phyloP scores from a whole-genome alignment of 805 yeast genomes.

The Metschnikowia lunata region DNA sequence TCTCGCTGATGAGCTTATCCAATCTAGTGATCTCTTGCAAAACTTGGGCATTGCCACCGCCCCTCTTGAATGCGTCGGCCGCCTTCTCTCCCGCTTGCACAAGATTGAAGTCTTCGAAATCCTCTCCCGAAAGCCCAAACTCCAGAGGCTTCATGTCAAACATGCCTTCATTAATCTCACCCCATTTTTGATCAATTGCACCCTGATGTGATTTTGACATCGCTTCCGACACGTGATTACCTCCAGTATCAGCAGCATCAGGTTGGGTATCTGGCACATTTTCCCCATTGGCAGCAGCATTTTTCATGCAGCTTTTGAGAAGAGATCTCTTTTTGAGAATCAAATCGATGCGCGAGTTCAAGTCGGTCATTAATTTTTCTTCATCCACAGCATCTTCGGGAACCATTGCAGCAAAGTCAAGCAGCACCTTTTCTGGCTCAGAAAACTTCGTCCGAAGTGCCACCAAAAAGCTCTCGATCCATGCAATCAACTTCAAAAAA shows the following conservation, averaged over 20 bases:
- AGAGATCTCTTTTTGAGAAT: constrained; percentile 35
- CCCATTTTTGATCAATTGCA: constrained; percentile 41
- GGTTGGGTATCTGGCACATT: not conserved
- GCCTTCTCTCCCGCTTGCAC: constrained; percentile 8
- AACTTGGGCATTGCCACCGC: constrained; percentile 6
- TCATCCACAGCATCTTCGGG: constrained; percentile 25
- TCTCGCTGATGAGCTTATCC: constrained; percentile 7
- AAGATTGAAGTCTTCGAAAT: constrained; percentile 42
- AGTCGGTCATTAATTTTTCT: constrained; percentile 32
- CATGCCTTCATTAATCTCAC: constrained; percentile 34
- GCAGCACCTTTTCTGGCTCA: constrained; percentile 32
- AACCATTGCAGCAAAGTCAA: constrained; percentile 37
- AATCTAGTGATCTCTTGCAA: constrained; percentile 13
- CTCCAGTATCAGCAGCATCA: not conserved
- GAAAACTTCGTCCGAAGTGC: constrained; percentile 60
- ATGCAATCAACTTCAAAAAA: constrained; percentile 64
- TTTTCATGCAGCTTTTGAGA: constrained; percentile 32
- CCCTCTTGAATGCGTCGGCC: constrained; percentile 4
- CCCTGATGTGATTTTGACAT: constrained; percentile 19
- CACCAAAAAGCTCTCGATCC: constrained; percentile 67
- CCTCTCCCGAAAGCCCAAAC: constrained; percentile 39
- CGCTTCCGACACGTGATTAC: constrained; percentile 17
- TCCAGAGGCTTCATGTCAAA: constrained; percentile 24
- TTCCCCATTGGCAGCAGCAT: constrained; percentile 4
- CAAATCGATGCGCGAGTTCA: constrained; percentile 36